phyloP scores from a whole-genome alignment of 2,329 filamentous ascomycete genomes.

The Fonsecaea multimorphosa region DNA sequence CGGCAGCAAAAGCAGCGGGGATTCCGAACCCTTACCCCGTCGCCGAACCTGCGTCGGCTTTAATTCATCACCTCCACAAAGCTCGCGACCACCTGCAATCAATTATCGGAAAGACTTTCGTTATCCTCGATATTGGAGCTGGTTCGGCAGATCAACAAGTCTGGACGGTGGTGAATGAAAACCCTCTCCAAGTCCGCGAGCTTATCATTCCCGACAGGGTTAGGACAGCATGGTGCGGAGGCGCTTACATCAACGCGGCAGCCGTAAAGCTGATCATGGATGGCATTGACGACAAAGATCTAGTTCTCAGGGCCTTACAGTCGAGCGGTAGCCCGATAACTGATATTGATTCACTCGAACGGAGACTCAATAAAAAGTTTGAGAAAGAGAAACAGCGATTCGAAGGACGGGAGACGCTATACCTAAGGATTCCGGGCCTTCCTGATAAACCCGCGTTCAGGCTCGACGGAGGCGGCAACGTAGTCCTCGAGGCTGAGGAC shows the following conservation, averaged over 20 bases:
- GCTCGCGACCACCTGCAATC: neutral
- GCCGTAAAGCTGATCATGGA: neutral
- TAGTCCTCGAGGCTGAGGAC: constrained; percentile 10
- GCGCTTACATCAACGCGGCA: neutral
- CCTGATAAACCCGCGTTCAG: constrained; percentile 1
- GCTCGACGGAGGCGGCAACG: neutral
- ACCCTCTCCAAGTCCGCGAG: constrained; percentile 5
- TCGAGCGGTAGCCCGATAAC: neutral
- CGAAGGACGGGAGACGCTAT: neutral
- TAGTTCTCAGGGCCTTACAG: neutral
- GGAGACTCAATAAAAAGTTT: neutral
- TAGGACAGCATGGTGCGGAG: constrained; percentile 9
- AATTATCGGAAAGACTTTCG: neutral
- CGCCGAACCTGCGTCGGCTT: constrained; percentile 16
- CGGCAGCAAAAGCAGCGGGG: constrained; percentile 12
- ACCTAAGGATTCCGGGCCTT: neutral
- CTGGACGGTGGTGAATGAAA: neutral
- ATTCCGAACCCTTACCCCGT: constrained; percentile 21
- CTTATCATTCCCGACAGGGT: neutral
- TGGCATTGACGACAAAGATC: neutral
- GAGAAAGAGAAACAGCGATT: constrained; percentile 12
- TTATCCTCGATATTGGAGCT: constrained; percentile 19
- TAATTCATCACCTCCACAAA: constrained; percentile 7
- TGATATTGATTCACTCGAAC: neutral
- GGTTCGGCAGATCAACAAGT: constrained; percentile 11